Conservation (phyloP, 306 rosid species). For the Mucuna pruriens region DNA sequence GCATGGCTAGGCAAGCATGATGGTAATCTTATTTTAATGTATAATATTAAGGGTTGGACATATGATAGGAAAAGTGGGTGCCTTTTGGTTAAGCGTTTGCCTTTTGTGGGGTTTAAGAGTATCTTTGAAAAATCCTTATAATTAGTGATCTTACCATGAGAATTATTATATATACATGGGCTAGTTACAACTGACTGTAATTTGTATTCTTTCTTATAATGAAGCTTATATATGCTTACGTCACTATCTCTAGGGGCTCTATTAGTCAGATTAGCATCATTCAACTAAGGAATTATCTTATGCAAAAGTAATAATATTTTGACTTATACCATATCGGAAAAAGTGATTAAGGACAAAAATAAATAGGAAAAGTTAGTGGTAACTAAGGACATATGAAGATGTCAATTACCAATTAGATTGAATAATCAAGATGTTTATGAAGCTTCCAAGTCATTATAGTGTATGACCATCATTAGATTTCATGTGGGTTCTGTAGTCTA, state of each 20-base stretch:
- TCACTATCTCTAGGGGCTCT: constrained; percentile 39
- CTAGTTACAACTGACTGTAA: not conserved
- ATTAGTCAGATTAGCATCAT: constrained; percentile 47
- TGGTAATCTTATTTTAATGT: not conserved
- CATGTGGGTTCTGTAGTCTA: constrained; percentile 41
- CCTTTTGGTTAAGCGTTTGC: constrained; percentile 1
- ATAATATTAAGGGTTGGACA: not conserved
- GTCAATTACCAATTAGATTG: constrained; percentile 39
- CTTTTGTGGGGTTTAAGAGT: constrained; percentile 24
- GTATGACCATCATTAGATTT: constrained; percentile 51
- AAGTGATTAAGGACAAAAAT: constrained; percentile 39
- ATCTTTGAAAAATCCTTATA: constrained; percentile 28
- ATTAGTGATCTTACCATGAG: constrained; percentile 11
- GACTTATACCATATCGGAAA: constrained; percentile 31
- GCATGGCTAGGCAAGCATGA: not conserved
- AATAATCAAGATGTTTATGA: constrained; percentile 40
- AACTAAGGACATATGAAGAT: constrained; percentile 25
- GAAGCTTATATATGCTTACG: constrained; percentile 39
- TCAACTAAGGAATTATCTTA: constrained; percentile 40
- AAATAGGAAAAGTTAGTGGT: constrained; percentile 35
- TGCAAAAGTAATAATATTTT: constrained; percentile 34
- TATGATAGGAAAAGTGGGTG: constrained; percentile 2
- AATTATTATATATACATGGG: constrained; percentile 19
- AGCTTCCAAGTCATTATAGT: constrained; percentile 48
- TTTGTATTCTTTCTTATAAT: constrained; percentile 24